These are phyloP conservation scores for Kernera saxatilis DNA, from an alignment of 345 rosid species.

Conservation along the genomic window DNA sequence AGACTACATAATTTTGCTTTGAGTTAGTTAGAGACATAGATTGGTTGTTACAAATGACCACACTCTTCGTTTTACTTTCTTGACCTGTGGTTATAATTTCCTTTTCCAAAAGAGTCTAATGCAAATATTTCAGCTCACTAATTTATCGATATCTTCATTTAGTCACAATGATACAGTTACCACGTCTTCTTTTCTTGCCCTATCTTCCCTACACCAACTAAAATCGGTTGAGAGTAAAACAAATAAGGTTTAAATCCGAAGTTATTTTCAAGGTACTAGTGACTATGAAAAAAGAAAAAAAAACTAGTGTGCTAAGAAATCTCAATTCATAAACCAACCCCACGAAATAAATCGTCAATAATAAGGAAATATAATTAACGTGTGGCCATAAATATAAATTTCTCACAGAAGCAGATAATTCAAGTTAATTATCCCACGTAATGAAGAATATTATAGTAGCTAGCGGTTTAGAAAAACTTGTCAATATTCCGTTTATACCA, in stretches of 20 bases:
- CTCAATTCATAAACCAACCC: neutral
- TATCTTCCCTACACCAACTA: conserved; percentile 3
- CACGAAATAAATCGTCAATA: neutral
- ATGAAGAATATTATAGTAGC: neutral
- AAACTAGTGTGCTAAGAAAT: neutral
- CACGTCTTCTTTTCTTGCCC: neutral
- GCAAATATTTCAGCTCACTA: neutral
- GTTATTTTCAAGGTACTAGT: neutral
- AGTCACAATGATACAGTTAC: neutral
- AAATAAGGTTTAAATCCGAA: neutral
- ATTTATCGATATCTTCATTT: neutral
- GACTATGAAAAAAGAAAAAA: neutral
- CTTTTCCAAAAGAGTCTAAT: neutral
- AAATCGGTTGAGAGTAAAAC: neutral
- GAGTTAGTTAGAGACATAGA: neutral
- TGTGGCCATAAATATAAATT: neutral
- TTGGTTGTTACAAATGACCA: conserved; percentile 4
- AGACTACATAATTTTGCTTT: neutral
- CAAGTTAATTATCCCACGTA: conserved; percentile 3
- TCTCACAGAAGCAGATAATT: neutral
- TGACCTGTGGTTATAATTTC: neutral
- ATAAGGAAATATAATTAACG: neutral
- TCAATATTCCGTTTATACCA: conserved; percentile 5
- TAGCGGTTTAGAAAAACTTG: neutral
- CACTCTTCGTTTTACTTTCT: neutral